Evolutionary conservation across 192 early-diverging fungal species (phyloP).

Genomic region (Cladochytrium replicatum): DNA sequence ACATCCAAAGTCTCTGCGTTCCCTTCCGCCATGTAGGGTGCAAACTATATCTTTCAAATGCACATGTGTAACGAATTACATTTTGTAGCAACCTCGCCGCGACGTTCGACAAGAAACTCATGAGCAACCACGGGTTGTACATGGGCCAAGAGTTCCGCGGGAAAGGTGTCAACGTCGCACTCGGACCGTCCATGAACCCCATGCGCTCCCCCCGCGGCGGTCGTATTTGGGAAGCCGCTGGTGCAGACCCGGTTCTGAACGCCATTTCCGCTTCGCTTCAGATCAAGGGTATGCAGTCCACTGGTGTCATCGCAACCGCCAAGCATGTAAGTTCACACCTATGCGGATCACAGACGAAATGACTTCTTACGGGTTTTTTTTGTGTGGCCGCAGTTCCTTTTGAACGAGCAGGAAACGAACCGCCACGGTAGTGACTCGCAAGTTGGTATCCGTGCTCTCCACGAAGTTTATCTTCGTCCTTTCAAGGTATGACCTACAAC

Average conservation of each 20-base stretch:
- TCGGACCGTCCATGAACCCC: conserved; percentile 41
- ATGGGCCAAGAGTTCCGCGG: conserved; percentile 45
- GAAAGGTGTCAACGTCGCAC: conserved; percentile 45
- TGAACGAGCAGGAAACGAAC: conserved; percentile 39
- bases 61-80: conserved; percentile 8
- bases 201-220: conserved; percentile 23
- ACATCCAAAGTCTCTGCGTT: conserved; percentile 32
- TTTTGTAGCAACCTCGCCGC: conserved; percentile 46
- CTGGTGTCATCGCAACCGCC: conserved; percentile 47
- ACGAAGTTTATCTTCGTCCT: conserved; percentile 50
- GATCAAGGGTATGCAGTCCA: conserved; percentile 31
- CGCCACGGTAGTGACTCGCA: conserved; percentile 21
- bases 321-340: conserved; percentile 22
- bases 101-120: conserved; percentile 43
- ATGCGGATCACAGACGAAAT: neutral
- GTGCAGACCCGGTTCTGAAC: conserved; percentile 40
- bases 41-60: conserved; percentile 4
- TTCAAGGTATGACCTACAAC: conserved; percentile 45
- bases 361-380: neutral
- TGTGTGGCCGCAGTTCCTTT: conserved; percentile 36
- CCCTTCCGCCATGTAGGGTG: conserved; percentile 16
- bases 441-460: conserved; percentile 45
- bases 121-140: conserved; percentile 29
- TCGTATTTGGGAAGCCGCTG: conserved; percentile 36
- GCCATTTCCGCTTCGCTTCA: conserved; percentile 15